Base-by-base conservation (phyloP, 164 flowering plant genomes). In the Dillenia suffruticosa region DNA sequence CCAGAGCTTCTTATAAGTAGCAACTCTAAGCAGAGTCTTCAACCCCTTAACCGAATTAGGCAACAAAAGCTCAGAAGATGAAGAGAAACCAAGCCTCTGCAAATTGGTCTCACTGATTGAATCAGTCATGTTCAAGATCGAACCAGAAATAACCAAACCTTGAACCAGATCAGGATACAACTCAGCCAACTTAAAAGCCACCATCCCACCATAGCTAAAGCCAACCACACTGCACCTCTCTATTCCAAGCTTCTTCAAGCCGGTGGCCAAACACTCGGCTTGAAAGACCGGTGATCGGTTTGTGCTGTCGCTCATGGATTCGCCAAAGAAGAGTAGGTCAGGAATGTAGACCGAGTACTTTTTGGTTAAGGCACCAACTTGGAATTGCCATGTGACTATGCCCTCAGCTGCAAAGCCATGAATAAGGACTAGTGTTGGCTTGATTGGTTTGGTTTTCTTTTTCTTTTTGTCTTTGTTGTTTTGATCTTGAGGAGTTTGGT, bases 361-460 rank as follows among this genome's bases (percentile, higher is more conserved):
- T 13, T 72, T 81, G 2, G 90, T 73, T 9, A 90, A 63, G 0
- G 97, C 69, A 2, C 85, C 86, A 0, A 86, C 82, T 64, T 90
- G 97, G 71, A 88, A 90, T 73, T 90, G 94, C 94, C 97, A 90
- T 7, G 94, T 90, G 2, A 86, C 92, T 1, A 88, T 81, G 12
- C 97, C 96, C 57, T 90, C 97, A 8, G 80, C 87, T 0, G 94
- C 97, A 54, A 90, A 90, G 4, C 97, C 97, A 57, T 90, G 97
- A 2, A 90, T 59, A 6, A 90, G 64, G 45, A 86, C 84, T 19
- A 90, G 82, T 5, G 66, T 84, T 0, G 89, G 88, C 61, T 82
- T 84, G 22, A 54, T 67, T 4, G 69, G 78, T 14, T 73, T 77
- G 55, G 32, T 12, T 49, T 58, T 68, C 40, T 59, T 66, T 13